Evolutionary conservation across 257 asterid species (phyloP), one percentile per base, ranked within the genome.

Genomic region (Solanum dulcamara): DNA sequence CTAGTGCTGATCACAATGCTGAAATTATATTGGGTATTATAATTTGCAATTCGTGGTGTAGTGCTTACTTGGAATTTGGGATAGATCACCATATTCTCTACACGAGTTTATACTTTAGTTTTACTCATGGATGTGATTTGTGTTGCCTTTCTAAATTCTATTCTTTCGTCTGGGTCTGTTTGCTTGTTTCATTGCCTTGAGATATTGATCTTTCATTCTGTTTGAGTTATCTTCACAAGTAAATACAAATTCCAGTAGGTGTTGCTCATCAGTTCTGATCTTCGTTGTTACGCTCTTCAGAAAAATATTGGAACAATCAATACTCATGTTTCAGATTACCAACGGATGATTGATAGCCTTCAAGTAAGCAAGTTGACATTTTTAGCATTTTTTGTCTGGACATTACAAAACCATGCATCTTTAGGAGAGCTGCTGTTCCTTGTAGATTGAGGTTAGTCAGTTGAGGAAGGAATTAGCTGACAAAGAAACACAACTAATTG

Each of bases 341-440:
- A 96, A 85, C 94, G 93, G 91, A 94, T 96, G 92, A 96, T 96
- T 57, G 98, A 96, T 89, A 93, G 86, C 91, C 99, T 96, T 85
- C 99, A 94, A 83, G 85, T 83, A 83, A 83, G 85, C 55, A 62
- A 48, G 30, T 53, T 33, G 75, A 80, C 80, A 83, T 40, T 79
- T 84, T 67, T 32, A 64, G 64, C 79, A 72, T 81, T 28, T 66
- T 87, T 81, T 71, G 28, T 17, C 44, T 79, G 30, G 83, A 48
- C 18, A 4, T 48, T 79, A 77, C 59, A 75, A 75, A 75, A 26
- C 48, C 64, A 79, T 79, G 44, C 83, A 79, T 79, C 44, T 10
- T 79, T 44, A 79, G 44, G 10, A 10, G 83, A 79, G 12, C 44
- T 79, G 44, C 18, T 79, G 87, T 60, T 75, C 64, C 83, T 81